phyloP scores from a whole-genome alignment of 2,329 filamentous ascomycete species.

The Aspergillus hortae region DNA sequence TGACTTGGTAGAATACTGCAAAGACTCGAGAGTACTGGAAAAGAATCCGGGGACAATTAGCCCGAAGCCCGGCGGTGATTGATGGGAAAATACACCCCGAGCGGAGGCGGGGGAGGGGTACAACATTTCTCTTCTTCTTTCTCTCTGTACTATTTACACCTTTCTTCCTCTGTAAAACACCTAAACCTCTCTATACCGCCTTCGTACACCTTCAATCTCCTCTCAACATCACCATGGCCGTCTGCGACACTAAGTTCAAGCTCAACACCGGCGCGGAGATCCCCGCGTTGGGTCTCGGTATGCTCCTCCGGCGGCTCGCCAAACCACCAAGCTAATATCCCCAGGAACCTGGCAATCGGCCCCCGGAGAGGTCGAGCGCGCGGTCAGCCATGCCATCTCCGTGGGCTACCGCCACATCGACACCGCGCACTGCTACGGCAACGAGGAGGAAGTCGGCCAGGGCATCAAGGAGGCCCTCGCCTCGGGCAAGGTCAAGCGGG shows the following conservation, averaged over 20 bases:
- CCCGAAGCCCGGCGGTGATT: conserved; percentile 8
- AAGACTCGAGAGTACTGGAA: too few species aligned
- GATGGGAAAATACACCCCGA: conserved; percentile 6
- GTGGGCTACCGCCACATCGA: conserved; percentile 43
- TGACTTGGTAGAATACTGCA: too few species aligned
- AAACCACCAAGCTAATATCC: background rate
- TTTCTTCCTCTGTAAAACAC: background rate
- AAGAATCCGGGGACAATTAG: background rate
- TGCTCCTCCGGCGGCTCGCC: conserved; percentile 11
- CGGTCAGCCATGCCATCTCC: conserved; percentile 56
- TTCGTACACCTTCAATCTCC: background rate
- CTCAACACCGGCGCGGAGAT: conserved; percentile 64
- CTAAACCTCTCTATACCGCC: background rate
- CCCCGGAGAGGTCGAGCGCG: conserved; percentile 56
- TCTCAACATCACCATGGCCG: conserved; percentile 44
- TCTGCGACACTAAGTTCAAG: conserved; percentile 52
- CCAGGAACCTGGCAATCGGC: conserved; percentile 64
- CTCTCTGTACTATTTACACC: background rate
- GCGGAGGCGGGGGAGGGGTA: conserved; percentile 1
- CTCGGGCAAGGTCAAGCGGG: conserved; percentile 65
- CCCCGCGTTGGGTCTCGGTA: conserved; percentile 62
- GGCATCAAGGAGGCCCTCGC: conserved; percentile 71
- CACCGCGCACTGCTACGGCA: conserved; percentile 36
- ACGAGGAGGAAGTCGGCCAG: conserved; percentile 78
- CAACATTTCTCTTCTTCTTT: too few species aligned